A percentile compares a stretch with the other conserved stretches of the same genome.
Conservation (phyloP, 176 grass and related monocot species). For the Elaeis guineensis region DNA sequence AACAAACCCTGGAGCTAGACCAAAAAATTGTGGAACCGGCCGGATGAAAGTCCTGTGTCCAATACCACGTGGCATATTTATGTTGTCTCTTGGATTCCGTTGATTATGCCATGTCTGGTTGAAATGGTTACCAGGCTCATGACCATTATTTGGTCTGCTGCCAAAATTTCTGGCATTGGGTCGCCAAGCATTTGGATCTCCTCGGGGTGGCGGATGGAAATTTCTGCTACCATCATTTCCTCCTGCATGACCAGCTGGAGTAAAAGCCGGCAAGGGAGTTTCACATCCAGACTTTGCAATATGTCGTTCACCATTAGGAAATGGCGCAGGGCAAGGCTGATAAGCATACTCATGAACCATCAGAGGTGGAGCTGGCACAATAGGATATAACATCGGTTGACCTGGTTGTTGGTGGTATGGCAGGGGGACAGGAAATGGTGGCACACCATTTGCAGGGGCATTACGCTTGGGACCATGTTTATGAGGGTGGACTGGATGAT, state of each 20-base stretch:
- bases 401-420: conserved; percentile 55
- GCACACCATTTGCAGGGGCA: conserved; percentile 38
- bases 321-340: conserved; percentile 29
- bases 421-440: conserved; percentile 41
- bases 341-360: conserved; percentile 58
- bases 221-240: conserved; percentile 42
- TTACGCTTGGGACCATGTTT: conserved; percentile 56
- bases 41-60: conserved; percentile 49
- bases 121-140: conserved; percentile 41
- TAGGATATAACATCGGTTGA: conserved; percentile 54
- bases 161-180: conserved; percentile 30
- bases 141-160: conserved; percentile 34
- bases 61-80: conserved; percentile 35
- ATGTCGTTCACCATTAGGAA: conserved; percentile 34
- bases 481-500: conserved; percentile 36
- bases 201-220: conserved; percentile 30
- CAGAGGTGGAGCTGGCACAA: conserved; percentile 42
- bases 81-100: conserved; percentile 36
- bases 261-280: conserved; percentile 26
- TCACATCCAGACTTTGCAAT: conserved; percentile 46
- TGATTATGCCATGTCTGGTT: conserved; percentile 38
- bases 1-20: conserved; percentile 46
- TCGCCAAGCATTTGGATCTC: conserved; percentile 51
- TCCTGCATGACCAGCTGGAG: conserved; percentile 41
- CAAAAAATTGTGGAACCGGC: conserved; percentile 36